Base-by-base conservation (phyloP, 163 green algal genomes). In the Prototheca stagnorum region DNA sequence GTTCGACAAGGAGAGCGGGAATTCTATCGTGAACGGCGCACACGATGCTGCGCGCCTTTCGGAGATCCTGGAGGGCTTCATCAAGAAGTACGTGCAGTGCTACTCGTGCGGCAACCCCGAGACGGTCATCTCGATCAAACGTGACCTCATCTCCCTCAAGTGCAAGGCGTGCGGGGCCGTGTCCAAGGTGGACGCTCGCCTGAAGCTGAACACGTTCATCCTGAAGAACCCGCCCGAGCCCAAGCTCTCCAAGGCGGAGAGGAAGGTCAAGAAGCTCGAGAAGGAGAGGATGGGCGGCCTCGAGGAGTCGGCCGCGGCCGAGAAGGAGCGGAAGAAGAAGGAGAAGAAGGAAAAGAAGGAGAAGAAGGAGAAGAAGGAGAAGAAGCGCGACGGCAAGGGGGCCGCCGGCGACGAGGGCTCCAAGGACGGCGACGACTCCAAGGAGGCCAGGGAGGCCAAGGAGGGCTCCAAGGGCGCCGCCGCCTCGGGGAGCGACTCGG, bases 141-240 rank as follows among this genome's bases (percentile, higher is more conserved):
- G 65, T 47, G 86, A 96, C 17, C 77, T 56, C 39, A 95, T 98
- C 39, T 78, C 53, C 39, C 74, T 98, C 20, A 90, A 92, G 68
- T 98, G 89, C 81, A 96, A 95, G 68, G 42, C 42, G 4, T 88
- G 76, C 45, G 79, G 79, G 29, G 61, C 53, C 20, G 64, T 88
- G 8, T 93, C 80, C 17, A 72, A 90, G 35, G 84, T 98, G 6
- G 88, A 96, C 61, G 78, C 85, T 59, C 76, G 85, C 19, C 81
- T 95, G 67, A 93, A 92, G 65, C 72, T 99, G 17, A 93, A 88
- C 65, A 93, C 79, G 3, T 99, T 90, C 77, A 98, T 99, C 64
- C 62, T 98, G 47, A 98, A 97, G 53, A 97, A 99, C 72, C 90
- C 90, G 2, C 90, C 90, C 11, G 80, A 92, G 52, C 76, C 85